phyloP scores from a whole-genome alignment of 768 basidiomycete genomes.

The Termitomyces sp. region DNA sequence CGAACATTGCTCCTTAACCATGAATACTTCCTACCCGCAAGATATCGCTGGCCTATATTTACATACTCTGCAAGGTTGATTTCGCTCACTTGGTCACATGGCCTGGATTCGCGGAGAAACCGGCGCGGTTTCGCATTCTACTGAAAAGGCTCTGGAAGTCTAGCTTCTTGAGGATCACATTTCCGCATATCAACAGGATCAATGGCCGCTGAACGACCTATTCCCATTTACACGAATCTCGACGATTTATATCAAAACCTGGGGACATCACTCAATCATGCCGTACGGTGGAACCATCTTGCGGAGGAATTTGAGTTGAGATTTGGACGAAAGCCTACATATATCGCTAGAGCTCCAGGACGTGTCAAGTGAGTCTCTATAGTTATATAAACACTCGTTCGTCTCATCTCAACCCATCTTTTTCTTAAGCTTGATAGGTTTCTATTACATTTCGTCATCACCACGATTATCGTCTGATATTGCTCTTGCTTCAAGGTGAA shows the following conservation, averaged over 20 bases:
- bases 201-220: slow-evolving; percentile 52
- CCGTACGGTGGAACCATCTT: slow-evolving; percentile 57
- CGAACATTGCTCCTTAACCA: too few relatives aligned
- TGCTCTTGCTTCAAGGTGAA: slow-evolving; percentile 46
- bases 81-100: neutral
- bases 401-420: neutral
- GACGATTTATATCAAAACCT: slow-evolving; percentile 49
- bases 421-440: slow-evolving; percentile 37
- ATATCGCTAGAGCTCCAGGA: slow-evolving; percentile 75
- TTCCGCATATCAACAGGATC: neutral
- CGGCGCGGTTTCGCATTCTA: neutral
- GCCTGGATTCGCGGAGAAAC: neutral
- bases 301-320: slow-evolving; percentile 53
- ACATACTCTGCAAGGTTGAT: too few relatives aligned
- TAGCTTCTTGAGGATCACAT: neutral
- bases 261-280: slow-evolving; percentile 50
- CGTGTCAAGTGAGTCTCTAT: slow-evolving; percentile 60
- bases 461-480: neutral
- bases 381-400: too few relatives aligned
- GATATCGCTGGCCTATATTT: too few relatives aligned
- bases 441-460: neutral
- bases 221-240: slow-evolving; percentile 59
- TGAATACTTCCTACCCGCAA: too few relatives aligned
- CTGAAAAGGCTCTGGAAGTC: neutral
- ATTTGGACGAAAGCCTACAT: slow-evolving; percentile 62